Evolutionary conservation across 2,329 filamentous ascomycete genomes (phyloP).

Genomic region (Metarhizium rileyi): DNA sequence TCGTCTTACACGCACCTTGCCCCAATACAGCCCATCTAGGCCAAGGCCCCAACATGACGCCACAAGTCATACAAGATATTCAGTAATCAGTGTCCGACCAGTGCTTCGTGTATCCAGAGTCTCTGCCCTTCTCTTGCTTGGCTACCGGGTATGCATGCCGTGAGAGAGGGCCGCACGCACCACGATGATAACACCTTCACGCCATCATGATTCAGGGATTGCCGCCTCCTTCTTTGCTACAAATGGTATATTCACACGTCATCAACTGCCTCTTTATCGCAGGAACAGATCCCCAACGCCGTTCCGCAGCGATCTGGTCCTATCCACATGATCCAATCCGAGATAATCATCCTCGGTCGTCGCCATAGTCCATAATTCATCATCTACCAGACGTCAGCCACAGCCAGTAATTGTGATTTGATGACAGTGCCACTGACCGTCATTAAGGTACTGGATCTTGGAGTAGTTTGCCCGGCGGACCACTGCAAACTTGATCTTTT

Average conservation of each 20-base stretch:
- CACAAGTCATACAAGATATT: constrained; percentile 3
- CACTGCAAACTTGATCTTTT: constrained; percentile 94
- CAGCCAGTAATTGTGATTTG: neutral
- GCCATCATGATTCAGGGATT: constrained; percentile 1
- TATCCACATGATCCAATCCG: constrained; percentile 57
- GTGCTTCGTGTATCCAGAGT: constrained; percentile 9
- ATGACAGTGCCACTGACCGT: constrained; percentile 54
- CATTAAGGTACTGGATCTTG: constrained; percentile 72
- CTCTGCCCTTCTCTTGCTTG: constrained; percentile 7
- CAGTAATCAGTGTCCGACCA: neutral
- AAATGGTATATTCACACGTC: neutral
- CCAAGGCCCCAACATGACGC: neutral
- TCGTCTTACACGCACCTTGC: constrained; percentile 1
- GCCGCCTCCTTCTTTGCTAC: neutral
- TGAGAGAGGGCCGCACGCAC: neutral
- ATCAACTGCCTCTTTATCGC: constrained; percentile 18
- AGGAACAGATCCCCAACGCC: constrained; percentile 56
- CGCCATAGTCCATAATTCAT: constrained; percentile 45
- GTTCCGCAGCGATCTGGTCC: constrained; percentile 47
- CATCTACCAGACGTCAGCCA: constrained; percentile 31
- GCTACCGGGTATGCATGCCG: neutral
- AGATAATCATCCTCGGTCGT: constrained; percentile 50
- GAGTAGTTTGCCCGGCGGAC: constrained; percentile 63
- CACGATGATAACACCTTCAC: constrained; percentile 1
- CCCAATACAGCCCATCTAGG: neutral